These are phyloP conservation scores for Microcera coccophila DNA, from an alignment of 2,329 filamentous ascomycete species.

Conservation along the genomic window DNA sequence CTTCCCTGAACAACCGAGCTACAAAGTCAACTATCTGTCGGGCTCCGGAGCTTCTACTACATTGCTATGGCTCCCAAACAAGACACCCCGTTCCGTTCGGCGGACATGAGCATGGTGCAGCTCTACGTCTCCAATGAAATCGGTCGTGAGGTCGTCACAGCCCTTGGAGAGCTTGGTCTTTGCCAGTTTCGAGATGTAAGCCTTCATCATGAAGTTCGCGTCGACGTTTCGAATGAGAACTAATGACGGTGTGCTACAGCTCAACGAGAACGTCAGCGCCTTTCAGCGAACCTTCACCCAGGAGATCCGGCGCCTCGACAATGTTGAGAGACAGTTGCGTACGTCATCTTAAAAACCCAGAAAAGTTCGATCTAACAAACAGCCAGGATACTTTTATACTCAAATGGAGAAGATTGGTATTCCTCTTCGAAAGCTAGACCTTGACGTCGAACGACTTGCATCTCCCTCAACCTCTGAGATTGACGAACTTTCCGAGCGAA, in stretches of 20 bases:
- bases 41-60: constrained; percentile 30
- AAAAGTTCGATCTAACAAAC: constrained; percentile 27
- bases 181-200: constrained; percentile 97
- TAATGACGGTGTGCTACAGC: constrained; percentile 46
- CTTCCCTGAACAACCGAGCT: constrained; percentile 26
- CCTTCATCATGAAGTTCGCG: constrained; percentile 21
- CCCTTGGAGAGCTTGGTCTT: constrained; percentile 89
- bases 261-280: constrained; percentile 87
- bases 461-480: constrained; percentile 91
- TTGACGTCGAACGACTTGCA: constrained; percentile 82
- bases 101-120: constrained; percentile 99
- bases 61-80: constrained; percentile 59
- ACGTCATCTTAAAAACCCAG: constrained; percentile 42
- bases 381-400: constrained; percentile 78
- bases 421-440: constrained; percentile 80
- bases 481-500: constrained; percentile 88
- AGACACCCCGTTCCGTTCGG: constrained; percentile 98
- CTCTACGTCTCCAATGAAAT: constrained; percentile 99
- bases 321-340: constrained; percentile 96
- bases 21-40: constrained; percentile 26
- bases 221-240: constrained; percentile 9
- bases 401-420: constrained; percentile 96
- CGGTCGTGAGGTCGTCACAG: constrained; percentile 93
- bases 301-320: constrained; percentile 94
- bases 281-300: constrained; percentile 98